phyloP scores from a whole-genome alignment of 202 grass and related monocot species.

The Zoysia matrella region DNA sequence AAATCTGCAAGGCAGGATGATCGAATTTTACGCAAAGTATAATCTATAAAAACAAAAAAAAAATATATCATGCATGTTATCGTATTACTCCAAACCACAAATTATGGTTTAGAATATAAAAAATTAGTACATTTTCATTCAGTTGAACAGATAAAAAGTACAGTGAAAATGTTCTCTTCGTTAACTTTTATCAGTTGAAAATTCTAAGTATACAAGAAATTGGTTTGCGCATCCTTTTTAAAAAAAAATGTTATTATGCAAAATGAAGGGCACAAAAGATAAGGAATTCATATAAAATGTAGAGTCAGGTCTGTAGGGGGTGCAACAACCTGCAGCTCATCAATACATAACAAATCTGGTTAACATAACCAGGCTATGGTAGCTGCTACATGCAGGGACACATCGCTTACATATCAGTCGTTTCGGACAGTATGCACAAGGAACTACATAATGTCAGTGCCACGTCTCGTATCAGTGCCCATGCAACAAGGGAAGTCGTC shows the following conservation, averaged over 20 bases:
- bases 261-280: not conserved
- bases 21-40: slow-evolving; percentile 21
- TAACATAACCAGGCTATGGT: slow-evolving; percentile 44
- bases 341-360: slow-evolving; percentile 41
- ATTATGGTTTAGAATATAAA: not conserved
- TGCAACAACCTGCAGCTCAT: slow-evolving; percentile 30
- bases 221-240: not conserved
- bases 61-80: not conserved
- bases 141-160: not conserved
- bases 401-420: slow-evolving; percentile 56
- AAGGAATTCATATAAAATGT: not conserved
- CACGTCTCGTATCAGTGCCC: slow-evolving; percentile 58
- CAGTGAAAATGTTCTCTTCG: not conserved
- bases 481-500: slow-evolving; percentile 51
- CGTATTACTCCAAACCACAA: not conserved
- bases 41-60: slow-evolving; percentile 13
- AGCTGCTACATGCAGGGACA: slow-evolving; percentile 60
- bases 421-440: slow-evolving; percentile 41
- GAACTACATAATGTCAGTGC: slow-evolving; percentile 42
- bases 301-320: slow-evolving; percentile 21
- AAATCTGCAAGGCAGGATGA: slow-evolving; percentile 73
- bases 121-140: not conserved
- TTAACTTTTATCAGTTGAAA: not conserved
- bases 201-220: not conserved
- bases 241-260: not conserved